Base-by-base conservation (phyloP, 371 early-diverging fungal genomes). In the Gilbertella persicaria region DNA sequence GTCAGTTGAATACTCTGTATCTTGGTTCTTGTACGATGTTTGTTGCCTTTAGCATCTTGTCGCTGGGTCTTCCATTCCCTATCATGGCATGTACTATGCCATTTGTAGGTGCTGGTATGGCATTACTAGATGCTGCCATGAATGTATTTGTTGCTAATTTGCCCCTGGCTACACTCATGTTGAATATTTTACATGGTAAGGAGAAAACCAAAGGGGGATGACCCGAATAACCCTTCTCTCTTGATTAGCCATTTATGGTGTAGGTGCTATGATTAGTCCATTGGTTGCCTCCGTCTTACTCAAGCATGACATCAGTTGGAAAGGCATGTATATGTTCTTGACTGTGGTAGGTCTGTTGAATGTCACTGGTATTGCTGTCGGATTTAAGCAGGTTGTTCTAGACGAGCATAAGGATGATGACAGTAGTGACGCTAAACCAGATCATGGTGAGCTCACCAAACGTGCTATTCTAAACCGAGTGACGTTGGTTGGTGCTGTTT, bases 141-240 rank as follows among this genome's bases (percentile, higher is more conserved):
- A 71, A 71, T 43, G 68, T 71, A 9, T 61, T 45, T 25, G 36
- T 47, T 12, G 65, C 68, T 17, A 67, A 49, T 53, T 53, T 64
- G 33, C 71, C 71, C 21, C 58, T 67, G 25, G 60, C 68, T 4
- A 71, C 71, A 3, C 45, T 62, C 10, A 56, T 64, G 44, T 46
- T 71, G 20, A 71, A 67, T 50, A 28, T 65, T n/a, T 36, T 67
- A 10, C 71, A 71, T 60, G 71, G 71, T 71, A 64, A 43, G 6
- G n/a, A 29, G 8, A 49, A 17, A 41, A 49, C 5, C 25, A 39
- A 39, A 28, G 13, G n/a, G 16, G 14, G 23, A 5, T 14, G 14
- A 25, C 39, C 6, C 24, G 35, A 24, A 29, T 23, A 23, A 26
- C 26, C 29, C 21, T 21, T 28, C n/a, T 21, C 3, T 40, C 14